phyloP scores from a whole-genome alignment of 2,329 filamentous ascomycete species.

The Aspergillus sergii region DNA sequence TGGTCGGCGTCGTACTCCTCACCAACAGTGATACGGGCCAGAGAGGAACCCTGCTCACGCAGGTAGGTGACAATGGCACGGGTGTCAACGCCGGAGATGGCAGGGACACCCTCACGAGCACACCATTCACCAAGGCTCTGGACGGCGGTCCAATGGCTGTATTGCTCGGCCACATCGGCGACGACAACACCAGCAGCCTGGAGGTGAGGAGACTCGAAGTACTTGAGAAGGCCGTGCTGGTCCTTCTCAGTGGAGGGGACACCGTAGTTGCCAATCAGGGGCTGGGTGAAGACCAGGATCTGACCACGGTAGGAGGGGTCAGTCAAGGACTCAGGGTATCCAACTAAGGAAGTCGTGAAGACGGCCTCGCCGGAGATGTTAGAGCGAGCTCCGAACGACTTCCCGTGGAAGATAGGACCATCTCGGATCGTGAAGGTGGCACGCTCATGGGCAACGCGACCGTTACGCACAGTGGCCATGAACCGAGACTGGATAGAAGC shows the following conservation, averaged over 20 bases:
- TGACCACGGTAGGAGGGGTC: conserved; percentile 73
- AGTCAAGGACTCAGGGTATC: conserved; percentile 88
- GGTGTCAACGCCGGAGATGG: conserved; percentile 95
- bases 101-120: conserved; percentile 90
- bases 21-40: conserved; percentile 90
- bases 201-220: conserved; percentile 97
- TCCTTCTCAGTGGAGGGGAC: conserved; percentile 86
- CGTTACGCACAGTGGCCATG: conserved; percentile 71
- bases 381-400: conserved; percentile 91
- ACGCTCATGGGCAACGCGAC: conserved; percentile 70
- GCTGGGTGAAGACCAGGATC: conserved; percentile 97
- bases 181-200: conserved; percentile 96
- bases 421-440: conserved; percentile 96
- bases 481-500: conserved; percentile 45
- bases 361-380: conserved; percentile 98
- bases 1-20: conserved; percentile 99
- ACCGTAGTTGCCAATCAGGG: conserved; percentile 97
- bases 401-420: conserved; percentile 93
- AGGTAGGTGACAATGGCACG: conserved; percentile 94
- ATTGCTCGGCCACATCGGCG: conserved; percentile 87
- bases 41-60: conserved; percentile 93
- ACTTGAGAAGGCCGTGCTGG: conserved; percentile 86
- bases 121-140: conserved; percentile 94
- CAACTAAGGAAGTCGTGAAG: conserved; percentile 96
- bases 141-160: conserved; percentile 98